phyloP scores from a whole-genome alignment of 495 filamentous ascomycete species.

The Trichoderma erinaceum region DNA sequence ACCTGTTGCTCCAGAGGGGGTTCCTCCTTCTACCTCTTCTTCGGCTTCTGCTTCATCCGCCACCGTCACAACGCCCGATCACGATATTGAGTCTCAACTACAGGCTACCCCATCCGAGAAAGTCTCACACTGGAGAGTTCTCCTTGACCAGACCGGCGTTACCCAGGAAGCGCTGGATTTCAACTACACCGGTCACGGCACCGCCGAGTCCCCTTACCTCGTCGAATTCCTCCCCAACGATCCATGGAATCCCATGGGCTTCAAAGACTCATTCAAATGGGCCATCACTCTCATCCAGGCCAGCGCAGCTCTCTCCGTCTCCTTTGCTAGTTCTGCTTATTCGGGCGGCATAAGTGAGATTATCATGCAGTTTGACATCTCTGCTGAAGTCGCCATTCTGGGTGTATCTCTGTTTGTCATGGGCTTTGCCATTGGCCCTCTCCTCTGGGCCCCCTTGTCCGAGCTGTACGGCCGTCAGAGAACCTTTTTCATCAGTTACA shows the following conservation, averaged over 20 bases:
- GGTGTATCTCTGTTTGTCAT: conserved; percentile 70
- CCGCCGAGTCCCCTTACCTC: conserved; percentile 64
- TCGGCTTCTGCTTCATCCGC: conserved; percentile 14
- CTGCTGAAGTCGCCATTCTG: conserved; percentile 54
- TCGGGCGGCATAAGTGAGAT: conserved; percentile 63
- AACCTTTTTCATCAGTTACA: conserved; percentile 59
- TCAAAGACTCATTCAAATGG: conserved; percentile 59
- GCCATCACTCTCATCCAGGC: conserved; percentile 58
- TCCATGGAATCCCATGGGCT: conserved; percentile 66
- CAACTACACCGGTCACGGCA: conserved; percentile 63
- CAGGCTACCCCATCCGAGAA: conserved; percentile 9
- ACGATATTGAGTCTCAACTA: conserved; percentile 27
- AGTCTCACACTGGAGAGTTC: conserved; percentile 23
- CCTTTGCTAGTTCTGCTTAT: conserved; percentile 73
- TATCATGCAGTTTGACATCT: conserved; percentile 51
- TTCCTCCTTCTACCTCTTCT: not conserved
- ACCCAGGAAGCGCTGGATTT: conserved; percentile 47
- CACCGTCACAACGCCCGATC: conserved; percentile 10
- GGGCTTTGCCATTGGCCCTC: conserved; percentile 62
- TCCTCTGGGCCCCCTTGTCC: conserved; percentile 58
- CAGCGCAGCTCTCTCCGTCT: conserved; percentile 63
- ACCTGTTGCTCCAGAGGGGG: not conserved
- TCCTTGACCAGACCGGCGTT: conserved; percentile 36
- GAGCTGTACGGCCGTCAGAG: conserved; percentile 71
- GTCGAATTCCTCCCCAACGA: conserved; percentile 71